Evolutionary conservation across 257 asterid genomes (phyloP), one percentile per base, ranked within the genome.

Genomic region (Schizonepeta tenuifolia): DNA sequence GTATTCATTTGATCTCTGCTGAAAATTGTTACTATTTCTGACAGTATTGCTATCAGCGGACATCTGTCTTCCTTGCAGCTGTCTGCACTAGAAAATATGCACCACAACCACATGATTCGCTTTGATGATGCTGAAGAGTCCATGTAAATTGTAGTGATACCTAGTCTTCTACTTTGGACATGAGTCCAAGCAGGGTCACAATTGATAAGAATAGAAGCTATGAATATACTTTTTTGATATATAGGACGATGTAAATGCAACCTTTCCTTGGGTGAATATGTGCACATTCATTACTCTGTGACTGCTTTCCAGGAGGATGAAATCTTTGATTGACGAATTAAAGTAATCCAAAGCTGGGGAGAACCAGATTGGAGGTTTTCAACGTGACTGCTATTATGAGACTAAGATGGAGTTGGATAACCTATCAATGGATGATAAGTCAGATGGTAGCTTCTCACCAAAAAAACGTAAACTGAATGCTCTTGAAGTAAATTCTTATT

Each of bases 61-160:
- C 85, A 92, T 21, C 79, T 85, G 70, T 56, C 86, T 61, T 74
- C 86, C 53, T 79, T 84, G 82, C 91, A 90, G 84, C 85, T 92
- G 65, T 80, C 93, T 75, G 96, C 99, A 76, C 84, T 95, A 60
- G 96, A 95, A 81, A 95, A 95, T 82, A 90, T 95, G 83, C 97
- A 95, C 83, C 90, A 92, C 66, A 87, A 88, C 77, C 82, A 95
- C 77, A 95, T 95, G 99, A 90, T 95, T 76, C 93, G 99, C 82
- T 92, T 92, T 77, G 93, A 92, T 74, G 83, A 88, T 69, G 82
- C 78, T 77, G 96, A 92, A 71, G 90, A 88, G 82, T 97, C 98
- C 71, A 86, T 93, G 99, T 90, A 81, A 41, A 57, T 60, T 70
- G 7, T 24, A 66, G 28, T 70, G 59, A 69, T 46, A 21, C 67